Evolutionary conservation across 2,329 filamentous ascomycete species (phyloP).

Genomic region (Botrytis hyacinthi): DNA sequence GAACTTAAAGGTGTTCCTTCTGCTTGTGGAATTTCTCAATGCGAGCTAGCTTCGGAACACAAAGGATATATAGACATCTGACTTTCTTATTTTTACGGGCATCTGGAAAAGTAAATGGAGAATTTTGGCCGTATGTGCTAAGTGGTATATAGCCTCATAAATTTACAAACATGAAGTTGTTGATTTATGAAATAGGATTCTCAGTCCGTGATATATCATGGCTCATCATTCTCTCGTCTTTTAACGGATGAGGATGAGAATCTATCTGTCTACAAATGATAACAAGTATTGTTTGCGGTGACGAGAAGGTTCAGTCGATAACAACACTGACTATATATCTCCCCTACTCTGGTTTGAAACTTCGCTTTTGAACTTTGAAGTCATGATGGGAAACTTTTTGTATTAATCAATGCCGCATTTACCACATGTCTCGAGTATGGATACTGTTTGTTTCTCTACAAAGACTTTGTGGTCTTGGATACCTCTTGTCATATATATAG

Average conservation of each 20-base stretch:
- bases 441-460: background rate
- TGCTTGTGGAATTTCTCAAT: background rate
- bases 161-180: too few species aligned
- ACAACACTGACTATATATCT: background rate
- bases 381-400: background rate
- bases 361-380: background rate
- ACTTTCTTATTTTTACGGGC: too few species aligned
- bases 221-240: too few species aligned
- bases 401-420: accelerated
- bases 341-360: background rate
- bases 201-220: too few species aligned
- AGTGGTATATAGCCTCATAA: too few species aligned
- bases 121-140: too few species aligned
- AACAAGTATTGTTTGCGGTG: background rate
- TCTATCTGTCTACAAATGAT: background rate
- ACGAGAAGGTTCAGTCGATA: too few species aligned
- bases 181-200: too few species aligned
- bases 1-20: background rate
- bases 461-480: background rate
- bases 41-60: background rate
- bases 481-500: background rate
- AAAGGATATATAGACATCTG: background rate
- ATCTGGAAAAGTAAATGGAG: too few species aligned
- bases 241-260: too few species aligned
- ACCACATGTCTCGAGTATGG: background rate